A percentile compares a stretch with the other conserved stretches of the same genome.
These are phyloP conservation scores for Aspergillus pseudoterreus DNA, from an alignment of 2,329 filamentous ascomycete genomes.

Conservation along the genomic window DNA sequence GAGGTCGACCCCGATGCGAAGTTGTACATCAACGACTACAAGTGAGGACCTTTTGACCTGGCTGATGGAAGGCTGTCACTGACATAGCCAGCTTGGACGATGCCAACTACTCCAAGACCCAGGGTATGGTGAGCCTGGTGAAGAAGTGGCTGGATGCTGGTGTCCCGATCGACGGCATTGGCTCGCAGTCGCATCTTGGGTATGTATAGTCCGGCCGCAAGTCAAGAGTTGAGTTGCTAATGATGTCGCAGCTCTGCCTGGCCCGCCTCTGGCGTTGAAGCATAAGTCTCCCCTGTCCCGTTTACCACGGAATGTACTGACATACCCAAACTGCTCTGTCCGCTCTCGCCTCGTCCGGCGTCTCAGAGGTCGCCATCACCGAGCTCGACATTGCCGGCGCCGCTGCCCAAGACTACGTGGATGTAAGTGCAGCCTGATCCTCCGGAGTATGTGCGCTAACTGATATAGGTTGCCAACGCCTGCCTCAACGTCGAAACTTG, in stretches of 20 bases:
- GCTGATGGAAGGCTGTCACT: not conserved
- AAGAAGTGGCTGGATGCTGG: slow-evolving; percentile 61
- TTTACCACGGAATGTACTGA: too few species aligned
- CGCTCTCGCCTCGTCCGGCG: slow-evolving; percentile 49
- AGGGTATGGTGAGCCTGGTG: slow-evolving; percentile 56
- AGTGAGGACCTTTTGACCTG: slow-evolving; percentile 23
- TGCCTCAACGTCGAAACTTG: slow-evolving; percentile 59
- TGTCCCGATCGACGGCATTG: slow-evolving; percentile 63
- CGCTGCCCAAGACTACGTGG: slow-evolving; percentile 55
- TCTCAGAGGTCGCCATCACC: slow-evolving; percentile 60
- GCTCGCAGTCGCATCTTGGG: slow-evolving; percentile 10
- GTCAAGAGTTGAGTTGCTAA: not conserved
- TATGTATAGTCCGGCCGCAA: not conserved
- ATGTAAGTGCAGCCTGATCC: slow-evolving; percentile 30
- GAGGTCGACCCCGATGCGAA: slow-evolving; percentile 64
- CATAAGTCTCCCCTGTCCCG: too few species aligned
- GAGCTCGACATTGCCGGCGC: slow-evolving; percentile 65
- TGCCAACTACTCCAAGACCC: slow-evolving; percentile 57
- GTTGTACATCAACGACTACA: slow-evolving; percentile 72
- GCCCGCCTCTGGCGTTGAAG: too few species aligned
- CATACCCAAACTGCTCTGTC: slow-evolving; percentile 42
- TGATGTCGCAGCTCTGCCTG: too few species aligned
- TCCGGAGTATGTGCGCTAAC: slow-evolving; percentile 20
- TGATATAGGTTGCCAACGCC: slow-evolving; percentile 43
- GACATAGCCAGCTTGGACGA: slow-evolving; percentile 56